phyloP scores from a whole-genome alignment of 352 stramenopile genomes.

The Phytopythium litorale region DNA sequence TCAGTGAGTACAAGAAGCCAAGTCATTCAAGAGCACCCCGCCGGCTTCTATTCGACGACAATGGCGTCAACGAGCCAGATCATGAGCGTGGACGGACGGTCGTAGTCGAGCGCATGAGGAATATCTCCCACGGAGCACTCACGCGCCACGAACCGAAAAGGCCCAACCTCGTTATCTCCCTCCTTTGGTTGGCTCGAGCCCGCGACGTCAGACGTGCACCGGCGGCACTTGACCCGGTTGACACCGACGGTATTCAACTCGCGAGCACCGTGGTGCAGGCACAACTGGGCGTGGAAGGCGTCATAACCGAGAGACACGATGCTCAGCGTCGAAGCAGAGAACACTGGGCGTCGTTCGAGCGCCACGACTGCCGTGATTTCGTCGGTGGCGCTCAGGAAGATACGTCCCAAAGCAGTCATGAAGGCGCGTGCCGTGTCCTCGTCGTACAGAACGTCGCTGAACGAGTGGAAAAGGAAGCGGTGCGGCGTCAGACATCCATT shows the following conservation, averaged over 20 bases:
- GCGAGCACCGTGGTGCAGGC: constrained; percentile 22
- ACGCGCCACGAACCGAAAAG: constrained; percentile 28
- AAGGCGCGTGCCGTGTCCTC: constrained; percentile 36
- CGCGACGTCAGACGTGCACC: constrained; percentile 7
- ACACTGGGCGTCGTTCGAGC: constrained; percentile 50
- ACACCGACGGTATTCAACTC: constrained; percentile 9
- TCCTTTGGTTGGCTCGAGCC: neutral
- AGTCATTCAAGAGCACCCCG: neutral
- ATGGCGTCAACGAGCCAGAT: constrained; percentile 43
- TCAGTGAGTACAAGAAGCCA: neutral
- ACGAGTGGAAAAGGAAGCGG: neutral
- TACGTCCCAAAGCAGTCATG: constrained; percentile 25
- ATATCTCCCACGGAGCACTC: constrained; percentile 16
- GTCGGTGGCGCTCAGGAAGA: constrained; percentile 29
- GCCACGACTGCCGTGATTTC: constrained; percentile 25
- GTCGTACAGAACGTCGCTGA: constrained; percentile 71
- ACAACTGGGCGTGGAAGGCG: constrained; percentile 40
- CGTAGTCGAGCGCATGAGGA: constrained; percentile 38
- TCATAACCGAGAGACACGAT: constrained; percentile 56
- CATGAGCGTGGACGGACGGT: constrained; percentile 38
- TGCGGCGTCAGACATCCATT: neutral
- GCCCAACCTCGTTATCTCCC: neutral
- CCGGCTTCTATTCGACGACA: constrained; percentile 6
- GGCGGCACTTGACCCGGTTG: constrained; percentile 29
- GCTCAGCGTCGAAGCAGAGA: constrained; percentile 42